Conservation (phyloP, 176 grass and related monocot species). For the Oryza meyeriana region DNA sequence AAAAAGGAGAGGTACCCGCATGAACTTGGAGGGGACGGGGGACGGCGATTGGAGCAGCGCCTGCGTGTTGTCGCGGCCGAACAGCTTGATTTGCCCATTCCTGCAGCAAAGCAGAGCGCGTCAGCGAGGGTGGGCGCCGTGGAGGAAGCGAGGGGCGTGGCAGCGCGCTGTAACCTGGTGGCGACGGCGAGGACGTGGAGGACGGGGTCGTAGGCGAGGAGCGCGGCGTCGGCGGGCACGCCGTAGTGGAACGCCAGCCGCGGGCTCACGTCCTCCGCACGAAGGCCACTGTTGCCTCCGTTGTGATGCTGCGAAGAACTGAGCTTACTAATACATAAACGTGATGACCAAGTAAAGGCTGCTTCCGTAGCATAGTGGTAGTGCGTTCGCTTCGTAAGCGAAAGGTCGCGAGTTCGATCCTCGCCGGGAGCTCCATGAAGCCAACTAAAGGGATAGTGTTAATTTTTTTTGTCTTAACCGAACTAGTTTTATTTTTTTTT, state of each 20-base stretch:
- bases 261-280: constrained; percentile 76
- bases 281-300: constrained; percentile 37
- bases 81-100: constrained; percentile 88
- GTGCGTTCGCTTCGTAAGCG: constrained; percentile 93
- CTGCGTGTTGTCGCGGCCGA: constrained; percentile 93
- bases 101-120: constrained; percentile 23
- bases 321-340: background rate
- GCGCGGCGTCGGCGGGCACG: constrained; percentile 56
- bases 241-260: constrained; percentile 81
- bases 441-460: too few species aligned
- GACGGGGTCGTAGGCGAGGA: constrained; percentile 69
- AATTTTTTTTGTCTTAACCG: too few species aligned
- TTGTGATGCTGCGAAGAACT: background rate
- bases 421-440: constrained; percentile 73
- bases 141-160: background rate
- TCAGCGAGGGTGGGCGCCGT: background rate
- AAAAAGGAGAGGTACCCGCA: constrained; percentile 38
- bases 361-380: constrained; percentile 72
- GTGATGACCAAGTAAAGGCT: background rate
- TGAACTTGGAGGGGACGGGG: constrained; percentile 52
- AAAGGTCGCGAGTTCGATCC: constrained; percentile 94
- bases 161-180: constrained; percentile 48
- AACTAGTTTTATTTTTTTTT: too few species aligned
- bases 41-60: constrained; percentile 67
- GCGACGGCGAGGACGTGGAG: constrained; percentile 69